phyloP scores from a whole-genome alignment of 805 yeast genomes.

The Kuraishia ogatae region DNA sequence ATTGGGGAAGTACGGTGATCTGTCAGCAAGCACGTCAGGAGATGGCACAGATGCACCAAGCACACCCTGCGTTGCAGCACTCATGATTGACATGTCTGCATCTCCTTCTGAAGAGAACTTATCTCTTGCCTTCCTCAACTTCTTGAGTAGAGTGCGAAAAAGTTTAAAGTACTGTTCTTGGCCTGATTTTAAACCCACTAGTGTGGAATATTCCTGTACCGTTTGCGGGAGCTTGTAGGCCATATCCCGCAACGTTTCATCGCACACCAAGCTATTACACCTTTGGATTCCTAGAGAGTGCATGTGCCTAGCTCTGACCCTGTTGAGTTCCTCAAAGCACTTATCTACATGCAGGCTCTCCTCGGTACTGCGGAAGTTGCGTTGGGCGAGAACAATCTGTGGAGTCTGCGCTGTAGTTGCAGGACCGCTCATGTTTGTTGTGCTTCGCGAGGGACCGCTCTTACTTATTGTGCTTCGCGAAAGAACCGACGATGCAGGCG shows the following conservation, averaged over 20 bases:
- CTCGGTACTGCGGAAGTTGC: slow-evolving; percentile 10
- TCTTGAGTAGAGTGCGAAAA: slow-evolving; percentile 15
- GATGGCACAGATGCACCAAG: slow-evolving; percentile 1
- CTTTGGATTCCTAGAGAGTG: slow-evolving; percentile 26
- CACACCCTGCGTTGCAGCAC: neutral
- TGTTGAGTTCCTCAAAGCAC: slow-evolving; percentile 25
- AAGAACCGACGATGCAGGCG: neutral
- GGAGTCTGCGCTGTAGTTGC: slow-evolving; percentile 2
- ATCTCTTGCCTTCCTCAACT: slow-evolving; percentile 13
- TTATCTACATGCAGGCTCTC: slow-evolving; percentile 19
- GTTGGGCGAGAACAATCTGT: slow-evolving; percentile 13
- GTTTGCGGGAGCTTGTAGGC: slow-evolving; percentile 45
- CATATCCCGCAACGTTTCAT: slow-evolving; percentile 42
- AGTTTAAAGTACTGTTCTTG: slow-evolving; percentile 17
- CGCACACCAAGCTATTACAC: slow-evolving; percentile 26
- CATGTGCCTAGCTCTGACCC: slow-evolving; percentile 32
- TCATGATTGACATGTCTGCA: slow-evolving; percentile 1
- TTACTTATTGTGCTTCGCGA: neutral
- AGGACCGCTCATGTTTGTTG: neutral
- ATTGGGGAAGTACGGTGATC: slow-evolving; percentile 3
- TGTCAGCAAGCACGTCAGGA: slow-evolving; percentile 1
- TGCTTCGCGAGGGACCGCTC: neutral
- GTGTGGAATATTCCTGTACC: slow-evolving; percentile 32
- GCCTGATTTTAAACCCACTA: slow-evolving; percentile 26
- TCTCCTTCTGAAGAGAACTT: slow-evolving; percentile 1